phyloP scores from a whole-genome alignment of 108 stramenopile genomes.

The Cyclotella atomus region DNA sequence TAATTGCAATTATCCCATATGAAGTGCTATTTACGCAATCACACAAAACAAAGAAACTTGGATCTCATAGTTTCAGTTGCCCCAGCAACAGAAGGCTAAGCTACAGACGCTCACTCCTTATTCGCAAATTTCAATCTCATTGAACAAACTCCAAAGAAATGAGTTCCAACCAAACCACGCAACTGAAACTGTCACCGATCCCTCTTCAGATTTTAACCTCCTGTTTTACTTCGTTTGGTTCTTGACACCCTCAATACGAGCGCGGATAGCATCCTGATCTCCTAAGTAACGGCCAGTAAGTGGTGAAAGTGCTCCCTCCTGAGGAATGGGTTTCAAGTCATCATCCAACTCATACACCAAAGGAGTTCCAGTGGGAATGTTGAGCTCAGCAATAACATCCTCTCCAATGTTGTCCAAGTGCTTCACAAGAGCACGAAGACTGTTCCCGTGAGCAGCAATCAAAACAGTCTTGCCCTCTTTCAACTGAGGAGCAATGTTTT shows the following conservation, averaged over 20 bases:
- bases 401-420: slow-evolving; percentile 95
- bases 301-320: slow-evolving; percentile 88
- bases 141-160: too few species aligned
- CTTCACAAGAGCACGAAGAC: slow-evolving; percentile 97
- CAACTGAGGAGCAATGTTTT: slow-evolving; percentile 87
- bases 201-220: too few species aligned
- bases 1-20: too few species aligned
- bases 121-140: too few species aligned
- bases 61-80: too few species aligned
- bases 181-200: too few species aligned
- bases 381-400: slow-evolving; percentile 93
- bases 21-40: too few species aligned
- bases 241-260: slow-evolving; percentile 96
- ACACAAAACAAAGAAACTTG: too few species aligned
- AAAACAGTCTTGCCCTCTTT: slow-evolving; percentile 92
- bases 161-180: too few species aligned
- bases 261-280: slow-evolving; percentile 93
- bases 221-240: slow-evolving; percentile 98
- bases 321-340: slow-evolving; percentile 89
- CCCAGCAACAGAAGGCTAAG: too few species aligned
- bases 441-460: slow-evolving; percentile 99
- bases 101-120: too few species aligned
- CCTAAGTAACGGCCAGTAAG: slow-evolving; percentile 96
- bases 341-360: slow-evolving; percentile 95
- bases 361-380: slow-evolving; percentile 98